Percentiles rank a stretch among this genome's conserved stretches.
These are phyloP conservation scores for Canavalia gladiata DNA, from an alignment of 306 rosid genomes.

Conservation along the genomic window DNA sequence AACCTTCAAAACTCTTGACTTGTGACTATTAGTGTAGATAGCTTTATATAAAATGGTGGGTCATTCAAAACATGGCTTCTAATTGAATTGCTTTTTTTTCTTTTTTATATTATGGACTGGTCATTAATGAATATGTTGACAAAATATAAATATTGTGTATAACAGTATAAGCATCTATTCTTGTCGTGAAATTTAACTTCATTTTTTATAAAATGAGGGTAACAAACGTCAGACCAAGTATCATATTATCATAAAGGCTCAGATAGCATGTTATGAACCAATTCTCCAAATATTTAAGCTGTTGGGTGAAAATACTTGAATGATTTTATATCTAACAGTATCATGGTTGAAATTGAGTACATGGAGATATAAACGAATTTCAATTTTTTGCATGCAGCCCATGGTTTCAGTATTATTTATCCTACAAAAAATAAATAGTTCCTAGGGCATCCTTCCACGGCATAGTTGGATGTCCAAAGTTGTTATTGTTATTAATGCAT, in stretches of 20 bases:
- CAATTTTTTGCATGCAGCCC: slow-evolving; percentile 17
- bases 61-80: slow-evolving; percentile 13
- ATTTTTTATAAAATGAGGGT: not conserved
- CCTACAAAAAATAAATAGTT: not conserved
- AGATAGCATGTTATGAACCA: not conserved
- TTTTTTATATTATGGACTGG: not conserved
- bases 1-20: not conserved
- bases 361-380: not conserved
- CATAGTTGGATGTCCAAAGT: not conserved
- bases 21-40: not conserved
- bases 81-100: not conserved
- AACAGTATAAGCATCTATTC: not conserved
- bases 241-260: not conserved
- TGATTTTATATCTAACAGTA: not conserved
- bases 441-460: not conserved
- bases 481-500: not conserved
- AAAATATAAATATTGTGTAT: not conserved
- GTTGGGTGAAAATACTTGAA: not conserved
- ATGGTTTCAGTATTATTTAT: slow-evolving; percentile 26
- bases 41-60: not conserved
- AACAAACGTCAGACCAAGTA: not conserved
- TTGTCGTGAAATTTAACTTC: not conserved
- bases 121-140: slow-evolving; percentile 15
- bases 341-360: not conserved
- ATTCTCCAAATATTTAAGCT: not conserved